These are phyloP conservation scores for Taphrina betulina DNA, from an alignment of 1,139 yeast genomes.

Conservation along the genomic window DNA sequence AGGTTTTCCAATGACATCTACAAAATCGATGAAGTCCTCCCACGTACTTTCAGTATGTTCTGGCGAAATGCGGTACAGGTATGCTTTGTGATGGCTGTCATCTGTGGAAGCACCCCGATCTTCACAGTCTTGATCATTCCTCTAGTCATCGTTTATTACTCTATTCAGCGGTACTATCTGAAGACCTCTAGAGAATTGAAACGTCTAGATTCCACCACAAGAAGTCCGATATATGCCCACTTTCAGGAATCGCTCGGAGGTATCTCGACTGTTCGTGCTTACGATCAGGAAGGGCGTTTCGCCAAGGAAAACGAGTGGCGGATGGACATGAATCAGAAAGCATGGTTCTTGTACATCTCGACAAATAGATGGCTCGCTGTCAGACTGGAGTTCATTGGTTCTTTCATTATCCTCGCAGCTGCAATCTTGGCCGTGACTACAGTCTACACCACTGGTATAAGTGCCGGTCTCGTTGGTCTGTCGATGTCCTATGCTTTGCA, in stretches of 20 bases:
- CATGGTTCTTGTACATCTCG: constrained; percentile 57
- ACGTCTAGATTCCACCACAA: constrained; percentile 87
- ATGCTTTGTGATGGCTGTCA: constrained; percentile 76
- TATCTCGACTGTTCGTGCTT: constrained; percentile 85
- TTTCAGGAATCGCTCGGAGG: constrained; percentile 95
- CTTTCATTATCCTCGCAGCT: constrained; percentile 60
- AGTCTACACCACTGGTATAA: constrained; percentile 48
- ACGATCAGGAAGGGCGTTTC: constrained; percentile 72
- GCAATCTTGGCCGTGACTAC: constrained; percentile 58
- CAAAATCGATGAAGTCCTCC: constrained; percentile 83
- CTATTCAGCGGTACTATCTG: constrained; percentile 85
- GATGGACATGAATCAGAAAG: constrained; percentile 62
- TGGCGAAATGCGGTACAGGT: constrained; percentile 72
- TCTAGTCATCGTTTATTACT: constrained; percentile 65
- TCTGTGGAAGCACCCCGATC: constrained; percentile 84
- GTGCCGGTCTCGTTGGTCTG: constrained; percentile 71
- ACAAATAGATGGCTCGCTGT: constrained; percentile 72
- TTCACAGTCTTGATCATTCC: constrained; percentile 72
- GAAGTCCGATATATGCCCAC: constrained; percentile 93
- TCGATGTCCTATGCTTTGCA: constrained; percentile 69
- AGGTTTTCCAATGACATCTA: constrained; percentile 92
- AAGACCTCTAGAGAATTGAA: constrained; percentile 90
- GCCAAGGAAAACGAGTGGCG: constrained; percentile 57
- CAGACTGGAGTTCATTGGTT: constrained; percentile 67
- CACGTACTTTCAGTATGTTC: constrained; percentile 80